Base-by-base conservation (phyloP, 2,329 filamentous ascomycete species). In the Monosporascus sp. region DNA sequence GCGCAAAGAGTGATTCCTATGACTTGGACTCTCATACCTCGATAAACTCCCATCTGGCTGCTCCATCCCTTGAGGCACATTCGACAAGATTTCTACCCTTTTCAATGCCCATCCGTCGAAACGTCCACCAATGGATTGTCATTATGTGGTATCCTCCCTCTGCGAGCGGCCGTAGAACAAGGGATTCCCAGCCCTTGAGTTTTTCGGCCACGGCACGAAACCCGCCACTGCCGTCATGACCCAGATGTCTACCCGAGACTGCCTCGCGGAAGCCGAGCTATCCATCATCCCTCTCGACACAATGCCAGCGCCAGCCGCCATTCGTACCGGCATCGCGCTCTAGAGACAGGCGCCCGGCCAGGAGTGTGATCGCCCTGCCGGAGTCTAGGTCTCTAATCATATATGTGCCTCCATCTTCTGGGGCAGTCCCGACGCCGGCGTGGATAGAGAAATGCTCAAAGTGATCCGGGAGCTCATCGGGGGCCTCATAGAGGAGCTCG, bases 271-370 rank as follows among this genome's bases (percentile, higher is more conserved):
- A 59, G 2, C 52, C 53, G 15, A 59, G 26, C 53, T 50, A 61
- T 3, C 56, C 53, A 6, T 52, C 38, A 1, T 3, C 3, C 7
- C 18, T 37, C 20, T 59, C 56, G 22, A 44, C 48, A 47, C 55
- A 60, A 15, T 20, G 24, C 58, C 56, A 61, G 2, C 55, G 55
- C 56, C 58, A 61, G 1, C 59, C 59, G 5, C 55, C 58, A 7
- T 49, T 28, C 0, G 41, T 43, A 18, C 50, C 50, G 4, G 31
- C 17, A 5, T 54, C 48, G 1, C 1, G 7, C 11, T 14, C 3
- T 6, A 55, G 43, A 7, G 49, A 51, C 22, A 55, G 35, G 1
- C n/a, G 15, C 4, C 53, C 58, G 15, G 47, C 22, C 2, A 31
- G 20, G 1, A 59, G 26, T 1, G 49, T 51, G 5, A 61, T 41